Conservation (phyloP, 78 protist genomes). For the Dictyostelium intermedium region DNA sequence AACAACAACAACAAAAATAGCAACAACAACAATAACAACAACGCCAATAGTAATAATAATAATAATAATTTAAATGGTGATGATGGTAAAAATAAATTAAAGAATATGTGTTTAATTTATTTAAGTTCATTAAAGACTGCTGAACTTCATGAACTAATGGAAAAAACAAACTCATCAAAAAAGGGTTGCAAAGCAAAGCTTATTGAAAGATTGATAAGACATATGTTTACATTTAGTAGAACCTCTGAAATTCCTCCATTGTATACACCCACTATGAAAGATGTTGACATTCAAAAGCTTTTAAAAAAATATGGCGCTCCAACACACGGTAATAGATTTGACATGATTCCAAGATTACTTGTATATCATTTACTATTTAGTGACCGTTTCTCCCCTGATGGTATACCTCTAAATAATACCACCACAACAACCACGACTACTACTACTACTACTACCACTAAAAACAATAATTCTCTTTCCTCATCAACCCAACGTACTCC, state of each 20-base stretch:
- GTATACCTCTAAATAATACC: background rate
- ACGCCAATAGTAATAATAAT: background rate
- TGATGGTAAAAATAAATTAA: background rate
- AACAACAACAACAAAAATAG: background rate
- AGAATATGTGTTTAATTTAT: background rate
- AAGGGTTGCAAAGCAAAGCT: slow-evolving; percentile 35
- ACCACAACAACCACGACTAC: no score
- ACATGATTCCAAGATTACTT: slow-evolving; percentile 28
- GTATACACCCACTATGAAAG: background rate
- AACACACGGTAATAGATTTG: slow-evolving; percentile 2
- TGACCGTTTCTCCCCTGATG: background rate
- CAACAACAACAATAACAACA: background rate
- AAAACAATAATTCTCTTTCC: no score
- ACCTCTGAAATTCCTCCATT: background rate
- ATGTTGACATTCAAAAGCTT: background rate
- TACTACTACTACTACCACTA: background rate
- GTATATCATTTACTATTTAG: slow-evolving; percentile 6
- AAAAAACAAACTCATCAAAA: background rate
- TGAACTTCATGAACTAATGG: background rate
- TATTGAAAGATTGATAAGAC: slow-evolving; percentile 34
- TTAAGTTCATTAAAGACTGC: background rate
- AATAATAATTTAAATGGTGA: background rate
- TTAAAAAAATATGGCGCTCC: background rate
- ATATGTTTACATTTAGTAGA: slow-evolving; percentile 16
- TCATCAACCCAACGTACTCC: background rate